Base-by-base conservation (phyloP, 2,329 filamentous ascomycete genomes). In the Trichoderma afroharzianum region DNA sequence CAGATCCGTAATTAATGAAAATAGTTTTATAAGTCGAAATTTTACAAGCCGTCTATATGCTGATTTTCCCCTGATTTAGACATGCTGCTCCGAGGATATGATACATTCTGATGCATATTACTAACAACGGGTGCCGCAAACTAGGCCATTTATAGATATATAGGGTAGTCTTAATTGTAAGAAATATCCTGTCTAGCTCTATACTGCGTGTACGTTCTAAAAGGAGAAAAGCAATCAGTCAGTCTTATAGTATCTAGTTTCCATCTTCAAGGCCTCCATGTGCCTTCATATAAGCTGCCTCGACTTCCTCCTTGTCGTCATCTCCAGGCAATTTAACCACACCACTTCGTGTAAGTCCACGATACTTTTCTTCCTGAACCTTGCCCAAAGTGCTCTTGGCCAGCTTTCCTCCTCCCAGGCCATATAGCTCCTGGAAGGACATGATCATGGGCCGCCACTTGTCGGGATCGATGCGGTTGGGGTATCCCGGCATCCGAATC, bases 381-480 rank as follows among this genome's bases (percentile, higher is more conserved):
- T 70, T 71, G 15, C 74, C 76, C 50, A 80, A 68, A 15, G 66
- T 71, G 11, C 74, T 76, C 21, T 72, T 55, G 3, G 50, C 74
- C 18, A 77, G 61, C 64, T 79, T 81, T 33, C 71, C 76, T 64
- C 73, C 71, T n/a, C 69, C 74, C 72, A 81, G 74, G 0, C 82
- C 83, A 72, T 84, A 84, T 8, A 84, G 75, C 69, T 85, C 78
- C 74, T 82, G 82, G 71, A 85, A 85, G 61, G 74, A 79, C 82
- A 83, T 84, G 57, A 85, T 82, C 75, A 85, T 76, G 3, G 83
- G 83, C 66, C 77, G 76, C 83, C 83, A 85, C 59, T 76, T 78
- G 71, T 84, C 81, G 2, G 82, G 78, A 72, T 85, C 82, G 64
- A 85, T 76, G 4, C 81, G 76, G 71, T 85, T 84, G 28, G 74